These are phyloP conservation scores for Penicillium sp. DNA, from an alignment of 2,329 filamentous ascomycete species.

Conservation along the genomic window DNA sequence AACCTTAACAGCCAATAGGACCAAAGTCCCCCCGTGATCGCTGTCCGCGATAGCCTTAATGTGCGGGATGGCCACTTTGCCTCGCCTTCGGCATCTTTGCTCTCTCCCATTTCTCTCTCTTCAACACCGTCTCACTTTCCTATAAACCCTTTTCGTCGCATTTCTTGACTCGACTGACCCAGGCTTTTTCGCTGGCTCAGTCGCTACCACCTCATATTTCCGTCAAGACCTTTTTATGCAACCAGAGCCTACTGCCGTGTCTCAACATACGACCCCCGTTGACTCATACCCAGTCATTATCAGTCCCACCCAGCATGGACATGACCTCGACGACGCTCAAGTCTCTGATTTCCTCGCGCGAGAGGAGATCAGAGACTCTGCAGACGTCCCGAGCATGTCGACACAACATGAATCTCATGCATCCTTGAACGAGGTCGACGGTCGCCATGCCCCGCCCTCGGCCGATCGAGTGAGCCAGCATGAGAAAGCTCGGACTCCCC, in stretches of 20 bases:
- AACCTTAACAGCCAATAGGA: background rate
- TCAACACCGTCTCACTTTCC: slow-evolving; percentile 15
- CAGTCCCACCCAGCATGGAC: slow-evolving; percentile 60
- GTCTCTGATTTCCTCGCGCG: slow-evolving; percentile 46
- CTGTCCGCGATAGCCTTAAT: background rate
- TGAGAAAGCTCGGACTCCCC: slow-evolving; percentile 46
- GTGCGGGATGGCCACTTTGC: slow-evolving; percentile 21
- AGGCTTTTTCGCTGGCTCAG: slow-evolving; percentile 54
- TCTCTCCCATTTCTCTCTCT: slow-evolving; percentile 9
- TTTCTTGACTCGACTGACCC: slow-evolving; percentile 49
- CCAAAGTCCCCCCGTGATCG: background rate
- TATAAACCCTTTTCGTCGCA: slow-evolving; percentile 7
- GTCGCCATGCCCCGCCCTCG: slow-evolving; percentile 34
- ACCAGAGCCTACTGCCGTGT: slow-evolving; percentile 56
- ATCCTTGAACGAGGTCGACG: slow-evolving; percentile 28
- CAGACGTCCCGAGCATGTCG: slow-evolving; percentile 25
- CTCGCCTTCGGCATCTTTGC: slow-evolving; percentile 12
- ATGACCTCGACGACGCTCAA: slow-evolving; percentile 46
- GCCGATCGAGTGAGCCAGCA: slow-evolving; percentile 56
- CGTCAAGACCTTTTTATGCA: slow-evolving; percentile 61
- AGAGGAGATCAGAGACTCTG: slow-evolving; percentile 40
- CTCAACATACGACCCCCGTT: slow-evolving; percentile 46
- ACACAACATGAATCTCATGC: slow-evolving; percentile 20
- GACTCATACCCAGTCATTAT: slow-evolving; percentile 39
- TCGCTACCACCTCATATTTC: slow-evolving; percentile 42